phyloP scores from a whole-genome alignment of 148 eudicot species.

The Polygonum aviculare region DNA sequence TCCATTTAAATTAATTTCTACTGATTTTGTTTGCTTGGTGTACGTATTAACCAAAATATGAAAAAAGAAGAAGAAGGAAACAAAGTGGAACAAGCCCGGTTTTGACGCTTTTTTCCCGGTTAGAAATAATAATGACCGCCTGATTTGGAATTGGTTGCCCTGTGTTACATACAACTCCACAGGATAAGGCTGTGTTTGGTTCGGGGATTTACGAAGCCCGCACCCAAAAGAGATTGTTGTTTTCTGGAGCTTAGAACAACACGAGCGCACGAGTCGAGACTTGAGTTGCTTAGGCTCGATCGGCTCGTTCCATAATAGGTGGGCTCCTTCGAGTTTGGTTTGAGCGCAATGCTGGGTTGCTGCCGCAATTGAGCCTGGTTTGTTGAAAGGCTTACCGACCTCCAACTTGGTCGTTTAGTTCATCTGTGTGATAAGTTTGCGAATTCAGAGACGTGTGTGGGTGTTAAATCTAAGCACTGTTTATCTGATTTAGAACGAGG shows the following conservation, averaged over 20 bases:
- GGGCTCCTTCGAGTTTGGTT: too few species aligned
- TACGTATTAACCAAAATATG: neutral
- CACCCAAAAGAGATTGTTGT: neutral
- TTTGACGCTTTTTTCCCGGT: conserved; percentile 6
- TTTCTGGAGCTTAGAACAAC: neutral
- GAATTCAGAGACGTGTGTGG: neutral
- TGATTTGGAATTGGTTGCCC: conserved; percentile 8
- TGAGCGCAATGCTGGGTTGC: too few species aligned
- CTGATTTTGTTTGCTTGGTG: too few species aligned
- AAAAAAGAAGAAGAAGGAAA: neutral
- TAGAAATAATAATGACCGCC: conserved; percentile 1
- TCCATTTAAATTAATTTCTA: too few species aligned
- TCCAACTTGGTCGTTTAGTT: too few species aligned
- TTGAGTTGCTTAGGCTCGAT: too few species aligned
- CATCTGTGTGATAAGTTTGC: too few species aligned
- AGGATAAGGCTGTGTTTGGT: conserved; percentile 3
- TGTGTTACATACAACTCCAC: neutral
- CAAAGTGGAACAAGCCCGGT: neutral
- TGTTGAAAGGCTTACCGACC: too few species aligned
- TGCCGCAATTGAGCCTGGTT: too few species aligned
- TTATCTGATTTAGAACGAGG: neutral
- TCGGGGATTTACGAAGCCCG: neutral
- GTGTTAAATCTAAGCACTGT: neutral
- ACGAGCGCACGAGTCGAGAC: too few species aligned
- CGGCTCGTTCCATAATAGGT: too few species aligned